A percentile compares a stretch with the other conserved stretches of the same genome.
phyloP scores from a whole-genome alignment of 345 rosid species.

The Bruguiera gymnorhiza region DNA sequence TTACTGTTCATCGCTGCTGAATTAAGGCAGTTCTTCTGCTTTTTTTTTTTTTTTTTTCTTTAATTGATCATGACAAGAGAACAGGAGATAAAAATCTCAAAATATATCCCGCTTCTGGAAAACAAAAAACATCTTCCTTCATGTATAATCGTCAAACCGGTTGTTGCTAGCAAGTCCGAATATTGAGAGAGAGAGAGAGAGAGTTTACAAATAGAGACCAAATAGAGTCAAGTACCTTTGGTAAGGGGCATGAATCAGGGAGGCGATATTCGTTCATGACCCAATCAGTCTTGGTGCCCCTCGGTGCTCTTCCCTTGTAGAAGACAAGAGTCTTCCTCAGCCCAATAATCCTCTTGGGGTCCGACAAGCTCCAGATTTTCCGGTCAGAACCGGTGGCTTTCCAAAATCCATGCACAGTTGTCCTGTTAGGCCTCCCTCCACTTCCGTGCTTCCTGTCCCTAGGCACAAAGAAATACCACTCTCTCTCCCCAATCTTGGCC shows the following conservation, averaged over 20 bases:
- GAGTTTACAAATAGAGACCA: not conserved
- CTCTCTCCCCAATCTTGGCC: slow-evolving; percentile 36
- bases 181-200: not conserved
- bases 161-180: too few species aligned
- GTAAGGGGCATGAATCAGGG: slow-evolving; percentile 12
- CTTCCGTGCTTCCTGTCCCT: slow-evolving; percentile 25
- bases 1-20: too few species aligned
- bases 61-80: too few species aligned
- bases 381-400: slow-evolving; percentile 39
- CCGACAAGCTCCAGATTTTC: slow-evolving; percentile 13
- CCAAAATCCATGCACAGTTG: slow-evolving; percentile 29
- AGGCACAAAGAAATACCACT: slow-evolving; percentile 39
- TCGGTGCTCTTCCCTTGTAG: slow-evolving; percentile 34
- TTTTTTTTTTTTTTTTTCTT: too few species aligned
- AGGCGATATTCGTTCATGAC: slow-evolving; percentile 40
- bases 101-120: too few species aligned
- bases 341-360: slow-evolving; percentile 23
- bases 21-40: too few species aligned
- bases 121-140: too few species aligned
- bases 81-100: too few species aligned
- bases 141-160: too few species aligned
- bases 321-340: slow-evolving; percentile 34
- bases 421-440: slow-evolving; percentile 29
- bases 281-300: slow-evolving; percentile 40
- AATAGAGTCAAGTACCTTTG: not conserved